Conservation (phyloP, 1,284 basidiomycete species). For the Meripilus lineatus region DNA sequence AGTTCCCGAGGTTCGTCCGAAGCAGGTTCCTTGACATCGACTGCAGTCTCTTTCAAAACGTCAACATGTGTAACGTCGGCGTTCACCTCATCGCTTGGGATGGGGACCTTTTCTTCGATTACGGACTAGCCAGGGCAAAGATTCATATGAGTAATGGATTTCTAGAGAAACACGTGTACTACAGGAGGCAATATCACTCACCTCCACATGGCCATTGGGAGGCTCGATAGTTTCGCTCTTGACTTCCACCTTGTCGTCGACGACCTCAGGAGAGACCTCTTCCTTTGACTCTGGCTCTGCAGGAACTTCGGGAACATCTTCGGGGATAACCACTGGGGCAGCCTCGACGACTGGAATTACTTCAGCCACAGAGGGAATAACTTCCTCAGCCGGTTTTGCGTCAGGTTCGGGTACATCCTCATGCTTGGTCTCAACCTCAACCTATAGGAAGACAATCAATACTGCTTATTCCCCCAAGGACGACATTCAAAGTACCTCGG, state of each 20-base stretch:
- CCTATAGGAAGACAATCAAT: no score
- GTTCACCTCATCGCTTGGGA: neutral
- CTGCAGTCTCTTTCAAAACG: constrained; percentile 1
- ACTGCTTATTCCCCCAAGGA: no score
- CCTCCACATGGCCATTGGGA: neutral
- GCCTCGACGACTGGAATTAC: constrained; percentile 9
- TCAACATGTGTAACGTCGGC: neutral
- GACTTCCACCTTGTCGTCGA: constrained; percentile 2
- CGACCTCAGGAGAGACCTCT: constrained; percentile 6
- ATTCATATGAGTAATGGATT: neutral
- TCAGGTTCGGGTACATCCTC: neutral
- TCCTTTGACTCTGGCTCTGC: neutral
- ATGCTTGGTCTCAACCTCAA: no score
- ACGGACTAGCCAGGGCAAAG: neutral
- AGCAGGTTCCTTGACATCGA: constrained; percentile 3
- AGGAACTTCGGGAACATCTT: constrained; percentile 3
- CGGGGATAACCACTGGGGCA: constrained; percentile 1
- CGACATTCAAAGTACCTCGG: neutral
- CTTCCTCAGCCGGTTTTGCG: constrained; percentile 1
- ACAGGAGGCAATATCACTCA: neutral
- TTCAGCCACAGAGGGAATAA: neutral
- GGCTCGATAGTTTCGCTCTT: constrained; percentile 2
- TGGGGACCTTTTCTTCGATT: neutral
- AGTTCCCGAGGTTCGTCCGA: constrained; percentile 4
- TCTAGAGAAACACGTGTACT: neutral